These are phyloP conservation scores for Panus rudis DNA, from an alignment of 768 basidiomycete species.

Conservation along the genomic window DNA sequence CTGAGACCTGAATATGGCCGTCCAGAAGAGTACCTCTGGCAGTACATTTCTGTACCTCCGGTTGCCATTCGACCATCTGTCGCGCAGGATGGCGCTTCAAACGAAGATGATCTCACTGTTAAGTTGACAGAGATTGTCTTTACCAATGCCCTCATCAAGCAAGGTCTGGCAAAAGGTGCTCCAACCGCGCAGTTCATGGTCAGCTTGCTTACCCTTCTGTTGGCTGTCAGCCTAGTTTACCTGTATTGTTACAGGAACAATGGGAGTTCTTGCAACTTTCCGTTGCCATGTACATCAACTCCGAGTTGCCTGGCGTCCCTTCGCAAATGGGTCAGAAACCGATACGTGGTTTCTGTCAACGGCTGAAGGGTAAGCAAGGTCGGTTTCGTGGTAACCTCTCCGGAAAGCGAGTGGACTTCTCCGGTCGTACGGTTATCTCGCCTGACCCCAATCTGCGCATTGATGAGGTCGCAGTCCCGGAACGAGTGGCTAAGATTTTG, in stretches of 20 bases:
- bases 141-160: constrained; percentile 87
- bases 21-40: constrained; percentile 98
- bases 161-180: constrained; percentile 80
- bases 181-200: constrained; percentile 90
- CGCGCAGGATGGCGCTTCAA: constrained; percentile 94
- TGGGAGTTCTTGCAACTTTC: constrained; percentile 96
- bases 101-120: constrained; percentile 96
- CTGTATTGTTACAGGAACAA: constrained; percentile 61
- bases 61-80: constrained; percentile 97
- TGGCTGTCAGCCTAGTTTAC: constrained; percentile 8
- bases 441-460: constrained; percentile 98
- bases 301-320: constrained; percentile 89
- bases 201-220: constrained; percentile 6
- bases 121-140: constrained; percentile 97
- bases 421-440: constrained; percentile 95
- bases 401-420: constrained; percentile 98
- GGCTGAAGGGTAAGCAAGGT: constrained; percentile 97
- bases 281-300: constrained; percentile 98
- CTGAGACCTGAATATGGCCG: constrained; percentile 82
- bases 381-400: constrained; percentile 97
- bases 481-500: constrained; percentile 88
- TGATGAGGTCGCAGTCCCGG: constrained; percentile 96
- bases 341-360: constrained; percentile 95
- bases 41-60: constrained; percentile 96
- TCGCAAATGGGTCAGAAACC: constrained; percentile 86